Evolutionary conservation across 768 basidiomycete genomes (phyloP).

Genomic region (Leccinum disarticulatum): DNA sequence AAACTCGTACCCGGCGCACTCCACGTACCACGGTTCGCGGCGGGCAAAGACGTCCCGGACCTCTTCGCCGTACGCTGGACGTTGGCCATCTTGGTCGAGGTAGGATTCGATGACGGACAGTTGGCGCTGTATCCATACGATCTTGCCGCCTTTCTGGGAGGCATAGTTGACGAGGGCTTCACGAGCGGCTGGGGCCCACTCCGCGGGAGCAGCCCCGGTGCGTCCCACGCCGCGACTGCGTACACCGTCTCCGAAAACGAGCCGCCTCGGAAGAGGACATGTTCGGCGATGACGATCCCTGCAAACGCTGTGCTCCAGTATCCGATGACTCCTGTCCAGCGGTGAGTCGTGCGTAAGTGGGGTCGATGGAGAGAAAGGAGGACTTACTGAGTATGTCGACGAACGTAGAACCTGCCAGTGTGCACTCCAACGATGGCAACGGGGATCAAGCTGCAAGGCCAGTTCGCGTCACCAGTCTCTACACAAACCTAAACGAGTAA

Average conservation of each 20-base stretch:
- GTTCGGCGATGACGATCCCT: conserved; percentile 43
- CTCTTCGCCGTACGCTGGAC: conserved; percentile 89
- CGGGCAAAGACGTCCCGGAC: conserved; percentile 82
- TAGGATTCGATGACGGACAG: conserved; percentile 81
- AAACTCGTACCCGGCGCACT: conserved; percentile 82
- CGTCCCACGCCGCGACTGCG: conserved; percentile 38
- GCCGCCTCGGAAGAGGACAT: conserved; percentile 42
- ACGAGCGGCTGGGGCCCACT: conserved; percentile 58
- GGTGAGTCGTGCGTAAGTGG: conserved; percentile 9
- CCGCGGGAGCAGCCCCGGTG: conserved; percentile 37
- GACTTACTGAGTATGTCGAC: conserved; percentile 40
- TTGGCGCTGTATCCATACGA: conserved; percentile 83
- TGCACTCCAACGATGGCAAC: conserved; percentile 46
- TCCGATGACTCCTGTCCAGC: conserved; percentile 40
- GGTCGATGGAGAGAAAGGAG: background rate
- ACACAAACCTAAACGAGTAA: background rate
- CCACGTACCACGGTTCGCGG: conserved; percentile 82
- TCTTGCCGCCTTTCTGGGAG: conserved; percentile 53
- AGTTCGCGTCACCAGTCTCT: background rate
- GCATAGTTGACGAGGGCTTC: conserved; percentile 68
- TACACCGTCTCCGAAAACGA: conserved; percentile 36
- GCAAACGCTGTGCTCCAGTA: conserved; percentile 43
- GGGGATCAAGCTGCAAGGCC: conserved; percentile 39
- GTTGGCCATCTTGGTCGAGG: conserved; percentile 67
- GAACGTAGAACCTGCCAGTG: conserved; percentile 46